A percentile compares a stretch with the other conserved stretches of the same genome.
Conservation (phyloP, 495 filamentous ascomycete species). For the Venustampulla echinocandica region DNA sequence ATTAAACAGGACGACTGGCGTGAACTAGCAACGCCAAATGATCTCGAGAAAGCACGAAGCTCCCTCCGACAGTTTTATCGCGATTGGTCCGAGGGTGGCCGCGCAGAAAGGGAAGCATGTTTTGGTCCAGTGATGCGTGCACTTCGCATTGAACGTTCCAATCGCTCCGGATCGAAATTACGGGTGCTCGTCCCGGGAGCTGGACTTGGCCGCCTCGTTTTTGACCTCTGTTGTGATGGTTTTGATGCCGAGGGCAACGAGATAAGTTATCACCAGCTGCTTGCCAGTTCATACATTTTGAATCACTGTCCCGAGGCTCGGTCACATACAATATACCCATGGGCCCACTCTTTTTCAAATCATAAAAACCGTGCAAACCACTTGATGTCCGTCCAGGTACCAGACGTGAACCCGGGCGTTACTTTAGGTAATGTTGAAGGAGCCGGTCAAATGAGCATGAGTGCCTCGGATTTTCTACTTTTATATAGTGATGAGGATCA, state of each 20-base stretch:
- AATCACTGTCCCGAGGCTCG: constrained; percentile 46
- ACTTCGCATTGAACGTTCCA: constrained; percentile 14
- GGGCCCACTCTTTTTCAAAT: constrained; percentile 75
- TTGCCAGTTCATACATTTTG: constrained; percentile 80
- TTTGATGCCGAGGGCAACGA: constrained; percentile 84
- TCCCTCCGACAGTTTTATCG: constrained; percentile 90
- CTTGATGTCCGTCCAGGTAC: constrained; percentile 57
- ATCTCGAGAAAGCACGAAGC: constrained; percentile 83
- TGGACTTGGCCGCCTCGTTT: constrained; percentile 77
- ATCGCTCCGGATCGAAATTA: constrained; percentile 29
- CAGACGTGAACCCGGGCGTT: constrained; percentile 64
- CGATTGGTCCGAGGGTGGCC: constrained; percentile 83
- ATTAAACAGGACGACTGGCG: constrained; percentile 47
- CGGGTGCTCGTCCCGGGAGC: constrained; percentile 83
- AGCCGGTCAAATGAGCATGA: constrained; percentile 73
- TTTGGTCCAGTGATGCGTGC: constrained; percentile 58
- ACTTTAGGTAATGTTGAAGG: constrained; percentile 10
- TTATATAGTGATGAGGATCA: constrained; percentile 56
- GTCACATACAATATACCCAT: constrained; percentile 65
- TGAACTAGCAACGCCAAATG: constrained; percentile 52
- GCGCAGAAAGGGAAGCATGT: constrained; percentile 60
- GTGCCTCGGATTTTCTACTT: constrained; percentile 72
- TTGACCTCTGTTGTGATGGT: constrained; percentile 71
- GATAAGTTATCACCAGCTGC: constrained; percentile 86
- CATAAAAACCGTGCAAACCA: constrained; percentile 62